Evolutionary conservation across 768 basidiomycete genomes (phyloP).

Genomic region (Tulasnella sp.): DNA sequence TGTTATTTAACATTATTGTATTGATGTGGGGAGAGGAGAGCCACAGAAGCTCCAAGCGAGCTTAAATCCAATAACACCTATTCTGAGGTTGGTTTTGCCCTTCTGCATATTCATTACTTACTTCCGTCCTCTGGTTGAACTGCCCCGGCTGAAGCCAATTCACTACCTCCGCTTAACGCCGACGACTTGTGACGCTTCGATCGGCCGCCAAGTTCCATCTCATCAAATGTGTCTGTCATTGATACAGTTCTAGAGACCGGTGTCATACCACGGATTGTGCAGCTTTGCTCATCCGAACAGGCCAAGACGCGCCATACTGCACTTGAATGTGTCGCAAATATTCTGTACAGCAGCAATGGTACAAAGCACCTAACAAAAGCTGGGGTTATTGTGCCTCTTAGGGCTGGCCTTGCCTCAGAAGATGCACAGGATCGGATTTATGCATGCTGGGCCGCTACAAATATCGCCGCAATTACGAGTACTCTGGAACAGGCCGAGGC

Average conservation of each 20-base stretch:
- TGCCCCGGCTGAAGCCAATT: too few relatives aligned
- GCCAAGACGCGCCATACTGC: not conserved
- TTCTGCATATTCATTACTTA: too few relatives aligned
- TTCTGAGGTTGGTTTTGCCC: too few relatives aligned
- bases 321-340: not conserved
- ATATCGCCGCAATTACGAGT: not conserved
- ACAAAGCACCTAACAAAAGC: not conserved
- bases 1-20: too few relatives aligned
- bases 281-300: not conserved
- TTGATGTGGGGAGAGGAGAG: too few relatives aligned
- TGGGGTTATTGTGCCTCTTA: not conserved
- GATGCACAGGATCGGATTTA: not conserved
- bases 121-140: too few relatives aligned
- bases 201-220: too few relatives aligned
- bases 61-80: too few relatives aligned
- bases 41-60: too few relatives aligned
- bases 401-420: not conserved
- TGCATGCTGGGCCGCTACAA: not conserved
- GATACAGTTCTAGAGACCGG: not conserved
- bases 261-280: not conserved
- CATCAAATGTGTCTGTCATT: not conserved
- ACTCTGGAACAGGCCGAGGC: not conserved
- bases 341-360: not conserved
- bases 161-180: too few relatives aligned
- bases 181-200: too few relatives aligned